Evolutionary conservation across 805 yeast genomes (phyloP), one percentile per base, ranked within the genome.

Genomic region (Zygoascus flipseniorum): DNA sequence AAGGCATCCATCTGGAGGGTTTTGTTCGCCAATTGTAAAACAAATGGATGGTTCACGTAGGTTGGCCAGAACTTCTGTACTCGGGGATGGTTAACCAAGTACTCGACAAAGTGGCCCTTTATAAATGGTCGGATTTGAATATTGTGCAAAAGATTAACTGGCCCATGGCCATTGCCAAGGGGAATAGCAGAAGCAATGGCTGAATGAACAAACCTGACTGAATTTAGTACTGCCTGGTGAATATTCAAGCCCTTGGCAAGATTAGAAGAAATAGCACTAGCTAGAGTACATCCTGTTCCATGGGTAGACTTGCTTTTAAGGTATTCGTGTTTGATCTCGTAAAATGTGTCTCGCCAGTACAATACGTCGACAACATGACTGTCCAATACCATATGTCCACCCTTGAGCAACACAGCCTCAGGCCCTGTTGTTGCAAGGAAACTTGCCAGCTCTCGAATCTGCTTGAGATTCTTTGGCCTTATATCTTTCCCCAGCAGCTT

Each of bases 221-320:
- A 80, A 19, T 75, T 69, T 8, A 73, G 73, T 8, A 86, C 77
- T 0, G 95, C 72, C 2, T 72, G 73, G 2, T 60, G 57, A 8
- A 86, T 61, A 0, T 71, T 35, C 37, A 63, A 58, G 0, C 83
- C 83, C 37, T 73, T 73, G 2, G 95, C 90, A 26, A 88, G 60
- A 59, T 85, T 80, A 1, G 93, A 81, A 0, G 93, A 83, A 57
- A 89, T 83, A 0, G 95, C 76, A 0, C 95, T 82, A 0, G 95
- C 81, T 50, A 89, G 72, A 0, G 96, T 86, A 68, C 97, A 89
- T 1, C 97, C 97, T 2, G 96, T 87, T 11, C 97, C 97, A 66
- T 89, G 97, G 1, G 87, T 81, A 62, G 83, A 79, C 1, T 68
- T 66, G 0, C 89, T 72, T 6, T 69, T 61, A 2, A 76, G 63